phyloP scores from a whole-genome alignment of 2,329 filamentous ascomycete species.

The Rutstroemia sp. region DNA sequence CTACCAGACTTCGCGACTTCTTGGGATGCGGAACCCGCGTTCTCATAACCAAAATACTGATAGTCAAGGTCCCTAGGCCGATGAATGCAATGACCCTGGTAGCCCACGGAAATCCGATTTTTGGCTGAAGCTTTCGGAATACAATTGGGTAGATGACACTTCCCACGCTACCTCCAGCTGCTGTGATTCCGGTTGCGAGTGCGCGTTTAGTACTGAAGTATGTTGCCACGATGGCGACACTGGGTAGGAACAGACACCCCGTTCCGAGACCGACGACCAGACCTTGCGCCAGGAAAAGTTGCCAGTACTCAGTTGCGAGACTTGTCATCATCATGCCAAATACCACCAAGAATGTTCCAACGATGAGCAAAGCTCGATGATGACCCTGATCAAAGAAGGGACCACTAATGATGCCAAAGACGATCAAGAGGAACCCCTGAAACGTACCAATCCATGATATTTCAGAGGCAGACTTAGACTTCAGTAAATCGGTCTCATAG shows the following conservation, averaged over 20 bases:
- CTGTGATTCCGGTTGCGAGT: slow-evolving; percentile 32
- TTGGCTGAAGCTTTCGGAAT: background rate
- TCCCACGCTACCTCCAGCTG: background rate
- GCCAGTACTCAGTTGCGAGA: slow-evolving; percentile 34
- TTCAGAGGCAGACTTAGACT: slow-evolving; percentile 31
- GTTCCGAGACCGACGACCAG: slow-evolving; percentile 38
- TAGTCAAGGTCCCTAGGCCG: slow-evolving; percentile 30
- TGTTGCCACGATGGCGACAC: slow-evolving; percentile 49
- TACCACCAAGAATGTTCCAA: slow-evolving; percentile 36
- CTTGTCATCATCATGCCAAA: slow-evolving; percentile 39
- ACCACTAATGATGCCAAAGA: slow-evolving; percentile 37
- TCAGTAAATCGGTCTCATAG: slow-evolving; percentile 36
- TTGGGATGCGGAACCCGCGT: background rate
- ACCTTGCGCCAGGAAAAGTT: slow-evolving; percentile 38
- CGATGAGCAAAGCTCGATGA: slow-evolving; percentile 32
- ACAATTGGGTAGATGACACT: slow-evolving; percentile 52
- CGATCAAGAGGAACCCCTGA: slow-evolving; percentile 38
- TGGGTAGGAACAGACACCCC: slow-evolving; percentile 36
- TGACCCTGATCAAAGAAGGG: slow-evolving; percentile 41
- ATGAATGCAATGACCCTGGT: slow-evolving; percentile 47
- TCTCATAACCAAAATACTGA: background rate
- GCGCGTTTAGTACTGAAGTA: slow-evolving; percentile 32
- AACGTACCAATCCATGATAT: slow-evolving; percentile 41
- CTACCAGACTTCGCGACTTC: background rate
- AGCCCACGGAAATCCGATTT: slow-evolving; percentile 44